Evolutionary conservation across 768 basidiomycete genomes (phyloP), one percentile per base, ranked within the genome.

Genomic region (Mycena latifolia): DNA sequence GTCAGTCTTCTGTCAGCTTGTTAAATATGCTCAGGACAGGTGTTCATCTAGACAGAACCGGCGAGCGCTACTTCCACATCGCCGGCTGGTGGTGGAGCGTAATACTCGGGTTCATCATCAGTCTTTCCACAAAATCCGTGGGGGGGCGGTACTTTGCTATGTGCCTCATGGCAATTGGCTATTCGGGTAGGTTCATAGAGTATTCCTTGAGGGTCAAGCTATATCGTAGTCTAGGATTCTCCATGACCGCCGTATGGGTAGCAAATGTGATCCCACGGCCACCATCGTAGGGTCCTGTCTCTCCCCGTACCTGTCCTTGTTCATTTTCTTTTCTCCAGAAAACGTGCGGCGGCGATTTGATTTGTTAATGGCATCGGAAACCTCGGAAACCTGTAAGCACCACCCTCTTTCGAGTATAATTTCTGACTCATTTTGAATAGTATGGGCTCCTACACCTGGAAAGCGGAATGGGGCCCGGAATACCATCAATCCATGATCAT

Each of bases 401-500:
- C 2, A 17, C n/a, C 5, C 24, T 5, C 22, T 10, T n/a, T 37
- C 22, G 5, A 11, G 24, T 15, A 24, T 31, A 3, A 35, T 15
- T 22, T 17, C 24, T 57, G 22, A 54, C 43, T 51, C n/a, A 10
- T 61, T 29, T 41, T 9, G n/a, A 10, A 12, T 22, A 90, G 89
- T 5, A 86, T 88, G 69, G 85, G 87, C 3, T 88, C 88, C 0
- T 90, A 85, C 69, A 81, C 84, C 0, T 91, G 89, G 89, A 86
- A 86, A 69, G 71, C 84, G 4, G 72, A 73, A n/a, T 91, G 89
- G 88, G 80, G 87, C 10, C 89, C 89, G 0, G 69, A 81, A 65
- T 91, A 90, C 69, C 88, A 88, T 52, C 88, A 80, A 46, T 88
- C 88, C 0, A 88, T 90, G 87, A 78, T 80, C 43, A 87, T 91